Evolutionary conservation across 768 basidiomycete species (phyloP), one percentile per base, ranked within the genome.

Genomic region (Mycena rosella): DNA sequence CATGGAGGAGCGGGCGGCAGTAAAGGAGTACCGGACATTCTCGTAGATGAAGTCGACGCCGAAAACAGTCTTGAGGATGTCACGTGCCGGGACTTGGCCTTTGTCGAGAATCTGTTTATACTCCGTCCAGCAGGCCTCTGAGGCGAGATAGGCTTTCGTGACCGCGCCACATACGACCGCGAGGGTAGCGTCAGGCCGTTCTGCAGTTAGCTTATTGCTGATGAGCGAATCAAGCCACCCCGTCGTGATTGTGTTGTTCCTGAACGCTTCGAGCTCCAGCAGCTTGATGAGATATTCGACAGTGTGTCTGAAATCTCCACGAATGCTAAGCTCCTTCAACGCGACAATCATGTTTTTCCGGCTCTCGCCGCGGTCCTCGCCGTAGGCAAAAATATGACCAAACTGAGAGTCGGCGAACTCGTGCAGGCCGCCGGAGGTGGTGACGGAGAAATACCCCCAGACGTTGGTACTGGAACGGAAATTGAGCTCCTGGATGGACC

Each of bases 261-360:
- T 91, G 85, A 99, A 99, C 24, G 96, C 94, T 70, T 96, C 93
- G 59, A 98, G 88, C 79, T 99, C 96, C 67, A 99, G 86, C 49
- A 99, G 88, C 79, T 96, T 98, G 89, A 99, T 99, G 71, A 98
- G 90, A 79, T 99, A 99, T 79, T 99, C 98, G 74, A 99, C 98
- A 0, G 98, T 99, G 17, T 96, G 98, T 69, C 98, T 84, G 85
- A 99, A 99, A 79, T 99, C 98, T 63, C 98, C 98, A 73, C 98
- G 95, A 78, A 99, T 99, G 79, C 95, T 96, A 71, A 99, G 85
- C 80, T 99, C 98, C 83, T 99, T 99, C 73, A 99, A 83, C 3
- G 98, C 98, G 72, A 99, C 93, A 67, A 99, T 97, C 97, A 99
- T 99, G 78, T 99, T 99, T 86, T 99, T 99, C 74, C 98, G 82